Base-by-base conservation (phyloP, 2,329 filamentous ascomycete genomes). In the Rhytidhysteron rufulum region DNA sequence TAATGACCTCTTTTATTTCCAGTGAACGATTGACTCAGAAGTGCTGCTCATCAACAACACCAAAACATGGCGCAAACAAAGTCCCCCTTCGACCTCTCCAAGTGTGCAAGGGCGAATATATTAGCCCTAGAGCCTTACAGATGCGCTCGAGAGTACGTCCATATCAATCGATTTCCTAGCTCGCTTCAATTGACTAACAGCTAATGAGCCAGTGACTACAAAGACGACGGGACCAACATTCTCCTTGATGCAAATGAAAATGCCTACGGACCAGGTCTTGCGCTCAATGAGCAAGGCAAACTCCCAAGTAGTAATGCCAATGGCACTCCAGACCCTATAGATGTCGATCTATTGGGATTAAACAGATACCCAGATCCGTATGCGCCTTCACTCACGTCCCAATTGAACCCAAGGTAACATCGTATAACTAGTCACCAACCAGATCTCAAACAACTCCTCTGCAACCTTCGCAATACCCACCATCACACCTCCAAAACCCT, bases 211-310 rank as follows among this genome's bases (percentile, higher is more conserved):
- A 94, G 88, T 72, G 93, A 98, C 78, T 97, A 98, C 79, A 96
- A 98, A 72, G 91, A 98, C 65, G 86, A 98, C 63, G 93, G 93
- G 53, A 91, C 83, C 43, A 97, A 97, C 60, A 82, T 97, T 57
- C 83, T 98, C 38, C 85, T 98, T 51, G 93, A 98, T 64, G 93
- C 93, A 54, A 98, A 98, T 60, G 93, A 98, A 71, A 98, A 98
- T 61, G 89, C 93, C 44, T 96, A 85, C 58, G 93, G 93, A 0
- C 91, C 93, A 0, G 85, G 87, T 2, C 71, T 96, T 35, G 70
- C 75, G 2, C 54, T 83, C 35, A 66, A 67, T 21, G 55, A 60
- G 1, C 59, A 75, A 30, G 70, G 73, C 9, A 71, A 73, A 36
- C 67, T 78, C 9, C 62, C 73, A 37, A 65, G 72, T 34, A 62